Conservation (phyloP, 495 filamentous ascomycete genomes). For the Hyphodiscus hymeniophilus region DNA sequence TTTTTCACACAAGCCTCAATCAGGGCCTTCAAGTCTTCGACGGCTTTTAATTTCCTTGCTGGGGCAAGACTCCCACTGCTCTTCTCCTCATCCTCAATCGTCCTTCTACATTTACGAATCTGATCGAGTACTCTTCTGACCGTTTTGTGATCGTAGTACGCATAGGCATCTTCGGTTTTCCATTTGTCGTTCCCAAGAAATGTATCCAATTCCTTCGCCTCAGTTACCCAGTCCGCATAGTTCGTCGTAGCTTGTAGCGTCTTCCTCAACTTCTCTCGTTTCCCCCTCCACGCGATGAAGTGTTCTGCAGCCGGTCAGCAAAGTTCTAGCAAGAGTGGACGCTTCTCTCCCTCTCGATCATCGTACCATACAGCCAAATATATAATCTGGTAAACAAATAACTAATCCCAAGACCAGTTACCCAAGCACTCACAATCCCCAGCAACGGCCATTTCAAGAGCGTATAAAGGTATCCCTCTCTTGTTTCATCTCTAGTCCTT, state of each 20-base stretch:
- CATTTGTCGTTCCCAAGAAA: constrained; percentile 78
- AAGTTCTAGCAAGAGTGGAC: neutral
- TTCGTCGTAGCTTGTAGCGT: constrained; percentile 59
- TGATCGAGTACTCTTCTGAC: constrained; percentile 67
- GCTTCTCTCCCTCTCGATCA: neutral
- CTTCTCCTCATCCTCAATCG: constrained; percentile 45
- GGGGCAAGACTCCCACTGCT: constrained; percentile 9
- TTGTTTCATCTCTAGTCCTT: constrained; percentile 76
- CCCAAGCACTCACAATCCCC: constrained; percentile 69
- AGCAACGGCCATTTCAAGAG: constrained; percentile 90
- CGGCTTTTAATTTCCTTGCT: constrained; percentile 28
- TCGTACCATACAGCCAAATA: constrained; percentile 66
- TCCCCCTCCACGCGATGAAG: constrained; percentile 64
- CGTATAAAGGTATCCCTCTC: constrained; percentile 84
- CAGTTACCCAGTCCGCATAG: constrained; percentile 75
- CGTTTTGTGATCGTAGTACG: constrained; percentile 87
- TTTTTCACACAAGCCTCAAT: constrained; percentile 92
- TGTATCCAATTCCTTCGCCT: constrained; percentile 69
- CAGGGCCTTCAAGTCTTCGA: constrained; percentile 66
- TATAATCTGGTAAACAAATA: constrained; percentile 83
- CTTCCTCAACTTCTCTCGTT: constrained; percentile 57
- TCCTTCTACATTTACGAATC: constrained; percentile 50
- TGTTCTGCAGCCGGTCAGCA: constrained; percentile 35
- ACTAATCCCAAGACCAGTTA: constrained; percentile 53
- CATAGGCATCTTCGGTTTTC: constrained; percentile 84